Percentiles rank a stretch among this genome's conserved stretches.
Conservation (phyloP, 2,329 filamentous ascomycete genomes). For the Pseudocercospora eumusae region DNA sequence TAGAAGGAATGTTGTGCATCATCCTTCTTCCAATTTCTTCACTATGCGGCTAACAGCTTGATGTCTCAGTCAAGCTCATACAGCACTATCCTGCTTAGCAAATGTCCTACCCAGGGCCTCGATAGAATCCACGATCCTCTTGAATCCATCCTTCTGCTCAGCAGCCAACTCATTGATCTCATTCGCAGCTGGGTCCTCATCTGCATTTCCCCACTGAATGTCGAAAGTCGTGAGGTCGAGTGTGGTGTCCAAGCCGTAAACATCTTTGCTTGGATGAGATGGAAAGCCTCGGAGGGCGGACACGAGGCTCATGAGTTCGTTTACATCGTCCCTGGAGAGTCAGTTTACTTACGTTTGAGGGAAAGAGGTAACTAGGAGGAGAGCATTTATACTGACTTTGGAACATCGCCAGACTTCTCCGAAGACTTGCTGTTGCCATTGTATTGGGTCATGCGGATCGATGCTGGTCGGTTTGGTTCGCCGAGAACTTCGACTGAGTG, state of each 20-base stretch:
- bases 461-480: constrained; percentile 45
- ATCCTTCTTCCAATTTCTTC: too few relatives aligned
- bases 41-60: too few relatives aligned
- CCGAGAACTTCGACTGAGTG: constrained; percentile 46
- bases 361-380: too few relatives aligned
- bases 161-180: constrained; percentile 40
- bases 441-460: constrained; percentile 39
- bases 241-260: constrained; percentile 44
- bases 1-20: too few relatives aligned
- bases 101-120: constrained; percentile 46
- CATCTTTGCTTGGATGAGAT: constrained; percentile 42
- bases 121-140: constrained; percentile 46
- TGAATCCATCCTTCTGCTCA: constrained; percentile 49
- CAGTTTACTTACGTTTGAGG: too few relatives aligned
- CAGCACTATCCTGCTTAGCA: constrained; percentile 44
- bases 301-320: constrained; percentile 45
- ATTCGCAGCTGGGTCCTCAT: constrained; percentile 41
- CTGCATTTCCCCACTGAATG: constrained; percentile 47
- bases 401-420: constrained; percentile 45
- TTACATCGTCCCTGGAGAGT: constrained; percentile 43
- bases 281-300: constrained; percentile 45
- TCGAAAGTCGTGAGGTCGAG: constrained; percentile 47
- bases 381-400: constrained; percentile 31
- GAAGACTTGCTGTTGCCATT: constrained; percentile 37
- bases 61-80: too few relatives aligned